A percentile compares a stretch with the other conserved stretches of the same genome.
Conservation (phyloP, 345 rosid genomes). For the Linum usitatissimum region DNA sequence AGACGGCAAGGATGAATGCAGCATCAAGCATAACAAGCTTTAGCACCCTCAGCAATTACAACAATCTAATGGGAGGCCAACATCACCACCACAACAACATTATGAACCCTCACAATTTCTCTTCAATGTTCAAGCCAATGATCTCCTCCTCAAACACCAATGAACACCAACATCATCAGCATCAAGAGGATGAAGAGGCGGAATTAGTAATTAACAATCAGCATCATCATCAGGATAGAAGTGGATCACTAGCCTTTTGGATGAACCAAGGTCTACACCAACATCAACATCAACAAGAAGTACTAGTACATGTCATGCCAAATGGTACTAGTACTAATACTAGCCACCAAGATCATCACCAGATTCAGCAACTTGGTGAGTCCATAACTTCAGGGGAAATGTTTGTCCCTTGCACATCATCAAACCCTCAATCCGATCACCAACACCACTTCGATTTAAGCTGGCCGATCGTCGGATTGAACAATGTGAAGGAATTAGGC, state of each 20-base stretch:
- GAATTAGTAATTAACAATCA: not conserved
- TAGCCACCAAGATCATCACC: slow-evolving; percentile 16
- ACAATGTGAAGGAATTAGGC: slow-evolving; percentile 20
- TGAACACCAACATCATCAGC: slow-evolving; percentile 20
- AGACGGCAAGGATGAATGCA: slow-evolving; percentile 82
- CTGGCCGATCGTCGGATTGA: slow-evolving; percentile 42
- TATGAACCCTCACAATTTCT: slow-evolving; percentile 34
- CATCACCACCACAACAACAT: slow-evolving; percentile 14
- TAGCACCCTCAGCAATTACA: slow-evolving; percentile 17
- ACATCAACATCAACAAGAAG: slow-evolving; percentile 20
- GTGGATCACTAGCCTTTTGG: slow-evolving; percentile 32
- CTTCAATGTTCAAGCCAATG: slow-evolving; percentile 49
- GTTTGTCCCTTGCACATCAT: slow-evolving; percentile 14
- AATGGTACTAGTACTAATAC: slow-evolving; percentile 4
- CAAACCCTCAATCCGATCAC: slow-evolving; percentile 20
- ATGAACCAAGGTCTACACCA: slow-evolving; percentile 19
- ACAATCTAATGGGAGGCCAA: slow-evolving; percentile 45
- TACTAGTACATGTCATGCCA: not conserved
- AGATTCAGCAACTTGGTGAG: slow-evolving; percentile 25
- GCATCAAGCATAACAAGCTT: slow-evolving; percentile 36
- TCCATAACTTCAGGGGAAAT: slow-evolving; percentile 19
- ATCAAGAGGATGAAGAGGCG: slow-evolving; percentile 13
- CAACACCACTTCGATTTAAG: slow-evolving; percentile 22
- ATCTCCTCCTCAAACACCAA: slow-evolving; percentile 13
- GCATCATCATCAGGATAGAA: not conserved